A percentile compares a stretch with the other conserved stretches of the same genome.
These are phyloP conservation scores for Ogataea trehaloabstinens DNA, from an alignment of 805 yeast species.

Conservation along the genomic window DNA sequence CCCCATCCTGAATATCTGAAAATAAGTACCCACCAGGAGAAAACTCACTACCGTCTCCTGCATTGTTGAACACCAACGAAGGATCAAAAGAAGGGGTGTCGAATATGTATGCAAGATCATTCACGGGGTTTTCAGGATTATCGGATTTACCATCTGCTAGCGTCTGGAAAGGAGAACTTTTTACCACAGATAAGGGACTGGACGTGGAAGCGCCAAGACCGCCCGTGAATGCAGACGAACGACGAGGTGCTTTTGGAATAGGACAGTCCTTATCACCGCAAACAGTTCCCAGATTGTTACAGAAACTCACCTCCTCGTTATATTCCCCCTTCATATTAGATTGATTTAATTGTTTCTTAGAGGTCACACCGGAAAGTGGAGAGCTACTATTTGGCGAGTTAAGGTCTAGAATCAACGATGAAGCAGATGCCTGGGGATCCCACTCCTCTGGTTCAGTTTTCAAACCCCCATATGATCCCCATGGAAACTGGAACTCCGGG, in stretches of 20 bases:
- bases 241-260: conserved; percentile 44
- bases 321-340: conserved; percentile 37
- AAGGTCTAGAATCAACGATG: conserved; percentile 1
- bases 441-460: neutral
- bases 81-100: conserved; percentile 51
- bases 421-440: neutral
- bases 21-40: conserved; percentile 12
- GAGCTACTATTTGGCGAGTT: conserved; percentile 3
- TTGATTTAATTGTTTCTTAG: conserved; percentile 19
- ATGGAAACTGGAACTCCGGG: conserved; percentile 9
- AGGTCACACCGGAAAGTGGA: conserved; percentile 2
- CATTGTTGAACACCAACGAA: conserved; percentile 43
- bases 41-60: conserved; percentile 14
- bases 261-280: conserved; percentile 79
- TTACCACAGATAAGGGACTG: conserved; percentile 1
- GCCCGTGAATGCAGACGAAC: conserved; percentile 11
- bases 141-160: conserved; percentile 12
- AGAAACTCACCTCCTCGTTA: conserved; percentile 75
- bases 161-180: conserved; percentile 22
- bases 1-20: conserved; percentile 4
- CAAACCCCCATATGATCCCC: conserved; percentile 1
- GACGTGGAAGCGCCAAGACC: conserved; percentile 2
- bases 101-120: conserved; percentile 48
- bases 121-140: conserved; percentile 10
- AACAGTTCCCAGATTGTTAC: conserved; percentile 71